These are phyloP conservation scores for Ramularia endophylla DNA, from an alignment of 2,329 filamentous ascomycete species.

Conservation along the genomic window DNA sequence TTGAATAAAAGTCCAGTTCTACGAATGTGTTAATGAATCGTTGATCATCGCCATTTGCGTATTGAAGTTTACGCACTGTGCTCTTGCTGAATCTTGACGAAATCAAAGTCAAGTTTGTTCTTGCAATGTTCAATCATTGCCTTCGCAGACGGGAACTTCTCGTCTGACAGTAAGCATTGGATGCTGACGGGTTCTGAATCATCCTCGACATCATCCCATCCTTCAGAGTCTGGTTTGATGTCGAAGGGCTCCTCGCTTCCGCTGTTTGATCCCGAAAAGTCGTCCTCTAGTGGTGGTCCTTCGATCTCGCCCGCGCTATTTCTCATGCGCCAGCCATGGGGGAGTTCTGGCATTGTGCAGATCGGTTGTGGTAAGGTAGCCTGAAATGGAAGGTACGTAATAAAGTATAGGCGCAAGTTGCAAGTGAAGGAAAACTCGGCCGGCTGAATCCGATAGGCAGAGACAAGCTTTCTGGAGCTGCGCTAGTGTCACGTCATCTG, in stretches of 20 bases:
- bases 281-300: conserved; percentile 20
- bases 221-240: conserved; percentile 32
- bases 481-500: not conserved
- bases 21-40: not conserved
- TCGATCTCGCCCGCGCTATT: conserved; percentile 17
- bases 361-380: conserved; percentile 1
- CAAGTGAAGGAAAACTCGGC: no score
- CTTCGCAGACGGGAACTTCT: conserved; percentile 28
- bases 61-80: conserved; percentile 29
- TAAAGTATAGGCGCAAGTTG: conserved; percentile 2
- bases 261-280: conserved; percentile 16
- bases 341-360: conserved; percentile 16
- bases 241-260: conserved; percentile 19
- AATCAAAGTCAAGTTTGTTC: conserved; percentile 36
- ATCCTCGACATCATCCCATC: conserved; percentile 42
- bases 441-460: conserved; percentile 3
- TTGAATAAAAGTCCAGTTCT: conserved; percentile 42
- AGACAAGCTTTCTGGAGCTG: conserved; percentile 10
- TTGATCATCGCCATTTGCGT: not conserved
- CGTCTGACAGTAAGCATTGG: conserved; percentile 37
- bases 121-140: conserved; percentile 35
- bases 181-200: conserved; percentile 34
- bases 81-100: conserved; percentile 29
- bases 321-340: conserved; percentile 22
- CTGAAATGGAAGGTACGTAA: not conserved